Conservation (phyloP, 2,329 filamentous ascomycete species). For the Cucurbitaria berberidis region DNA sequence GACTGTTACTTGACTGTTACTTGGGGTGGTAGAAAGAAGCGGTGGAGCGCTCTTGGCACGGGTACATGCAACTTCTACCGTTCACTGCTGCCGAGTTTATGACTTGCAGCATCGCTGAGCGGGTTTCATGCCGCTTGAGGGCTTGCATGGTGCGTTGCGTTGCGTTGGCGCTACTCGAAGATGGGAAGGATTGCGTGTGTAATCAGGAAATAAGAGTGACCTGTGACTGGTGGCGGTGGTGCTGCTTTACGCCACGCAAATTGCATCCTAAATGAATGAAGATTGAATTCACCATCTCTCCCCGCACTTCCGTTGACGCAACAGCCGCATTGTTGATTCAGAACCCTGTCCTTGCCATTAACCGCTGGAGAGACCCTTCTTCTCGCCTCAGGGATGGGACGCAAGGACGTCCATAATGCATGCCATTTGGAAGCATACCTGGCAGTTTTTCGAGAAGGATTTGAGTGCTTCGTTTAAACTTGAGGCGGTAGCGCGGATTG, state of each 20-base stretch:
- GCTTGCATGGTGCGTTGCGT: no score
- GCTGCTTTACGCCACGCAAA: neutral
- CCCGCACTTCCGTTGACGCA: constrained; percentile 10
- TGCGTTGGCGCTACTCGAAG: constrained; percentile 9
- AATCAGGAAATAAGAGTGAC: neutral
- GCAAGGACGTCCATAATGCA: constrained; percentile 11
- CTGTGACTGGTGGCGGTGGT: neutral
- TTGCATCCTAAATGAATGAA: neutral
- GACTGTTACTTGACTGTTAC: constrained; percentile 13
- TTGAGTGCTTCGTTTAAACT: constrained; percentile 17
- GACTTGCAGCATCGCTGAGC: constrained; percentile 17
- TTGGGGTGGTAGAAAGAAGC: constrained; percentile 19
- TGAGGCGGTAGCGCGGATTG: constrained; percentile 31
- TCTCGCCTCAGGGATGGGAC: neutral
- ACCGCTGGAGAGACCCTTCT: constrained; percentile 6
- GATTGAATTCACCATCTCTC: neutral
- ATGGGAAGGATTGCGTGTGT: neutral
- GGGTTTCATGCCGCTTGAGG: constrained; percentile 10
- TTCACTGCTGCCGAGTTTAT: constrained; percentile 5
- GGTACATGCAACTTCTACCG: constrained; percentile 9
- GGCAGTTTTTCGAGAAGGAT: constrained; percentile 23
- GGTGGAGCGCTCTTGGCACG: constrained; percentile 22
- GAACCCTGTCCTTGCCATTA: constrained; percentile 7
- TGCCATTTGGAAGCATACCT: constrained; percentile 14
- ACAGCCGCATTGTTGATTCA: constrained; percentile 9